Percentiles rank a stretch among this genome's conserved stretches.
Evolutionary conservation across 2,329 filamentous ascomycete genomes (phyloP).

Genomic region (Sphaceloma murrayae): DNA sequence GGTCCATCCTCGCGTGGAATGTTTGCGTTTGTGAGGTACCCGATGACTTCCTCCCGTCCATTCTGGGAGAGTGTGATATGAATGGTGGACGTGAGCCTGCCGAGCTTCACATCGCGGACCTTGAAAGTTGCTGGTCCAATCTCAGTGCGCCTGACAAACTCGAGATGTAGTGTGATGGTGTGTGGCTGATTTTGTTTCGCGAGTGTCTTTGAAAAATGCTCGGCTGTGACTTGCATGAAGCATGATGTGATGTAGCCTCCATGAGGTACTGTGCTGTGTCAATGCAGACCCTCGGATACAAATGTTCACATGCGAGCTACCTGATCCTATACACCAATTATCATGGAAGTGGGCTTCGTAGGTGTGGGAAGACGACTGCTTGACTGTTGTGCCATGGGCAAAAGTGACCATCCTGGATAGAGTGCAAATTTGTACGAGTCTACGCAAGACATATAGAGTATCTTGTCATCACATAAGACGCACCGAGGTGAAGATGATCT

Average conservation of each 20-base stretch:
- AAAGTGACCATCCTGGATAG: constrained; percentile 28
- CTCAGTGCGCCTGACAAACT: constrained; percentile 56
- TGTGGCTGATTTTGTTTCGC: constrained; percentile 51
- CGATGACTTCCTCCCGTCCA: constrained; percentile 47
- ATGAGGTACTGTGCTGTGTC: constrained; percentile 50
- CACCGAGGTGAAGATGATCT: too few species aligned
- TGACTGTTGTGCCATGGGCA: constrained; percentile 41
- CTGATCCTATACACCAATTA: constrained; percentile 58
- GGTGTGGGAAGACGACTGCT: constrained; percentile 44
- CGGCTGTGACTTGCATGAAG: constrained; percentile 49
- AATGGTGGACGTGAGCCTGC: constrained; percentile 52
- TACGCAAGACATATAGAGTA: too few species aligned
- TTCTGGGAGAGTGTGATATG: constrained; percentile 52
- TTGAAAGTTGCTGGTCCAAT: constrained; percentile 47
- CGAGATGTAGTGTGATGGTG: constrained; percentile 54
- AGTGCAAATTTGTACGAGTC: too few species aligned
- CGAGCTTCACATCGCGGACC: constrained; percentile 55
- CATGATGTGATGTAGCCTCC: constrained; percentile 59
- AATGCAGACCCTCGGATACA: constrained; percentile 11
- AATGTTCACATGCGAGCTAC: constrained; percentile 31
- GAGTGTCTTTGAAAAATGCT: constrained; percentile 51
- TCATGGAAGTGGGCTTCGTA: constrained; percentile 48
- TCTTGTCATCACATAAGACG: too few species aligned
- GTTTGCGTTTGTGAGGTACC: constrained; percentile 57
- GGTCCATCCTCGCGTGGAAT: constrained; percentile 50